These are phyloP conservation scores for Linum trigynum DNA, from an alignment of 345 rosid species.

Conservation along the genomic window DNA sequence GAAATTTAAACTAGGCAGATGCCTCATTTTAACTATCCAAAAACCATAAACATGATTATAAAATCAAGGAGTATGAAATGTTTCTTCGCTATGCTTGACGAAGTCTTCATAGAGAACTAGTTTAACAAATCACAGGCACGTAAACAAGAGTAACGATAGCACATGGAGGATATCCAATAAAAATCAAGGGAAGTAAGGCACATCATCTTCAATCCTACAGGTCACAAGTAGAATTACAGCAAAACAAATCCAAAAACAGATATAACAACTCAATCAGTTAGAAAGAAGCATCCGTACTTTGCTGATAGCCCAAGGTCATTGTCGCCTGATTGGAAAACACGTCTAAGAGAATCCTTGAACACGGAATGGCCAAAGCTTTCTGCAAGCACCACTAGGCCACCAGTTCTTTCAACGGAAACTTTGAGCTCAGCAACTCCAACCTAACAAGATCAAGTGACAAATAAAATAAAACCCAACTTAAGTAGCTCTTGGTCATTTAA, in stretches of 20 bases:
- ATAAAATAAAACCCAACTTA: slow-evolving; percentile 7
- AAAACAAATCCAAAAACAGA: background rate
- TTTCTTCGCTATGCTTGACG: background rate
- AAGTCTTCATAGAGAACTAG: background rate
- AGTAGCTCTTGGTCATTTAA: background rate
- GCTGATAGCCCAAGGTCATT: slow-evolving; percentile 78
- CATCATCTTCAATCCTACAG: background rate
- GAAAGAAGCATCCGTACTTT: slow-evolving; percentile 45
- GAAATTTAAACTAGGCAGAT: background rate
- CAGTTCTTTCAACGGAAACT: slow-evolving; percentile 88
- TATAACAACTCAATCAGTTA: background rate
- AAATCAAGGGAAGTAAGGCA: background rate
- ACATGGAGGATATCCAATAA: background rate
- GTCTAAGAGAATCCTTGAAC: slow-evolving; percentile 75
- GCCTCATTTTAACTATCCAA: background rate
- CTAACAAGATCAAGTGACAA: slow-evolving; percentile 24
- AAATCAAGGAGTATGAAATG: background rate
- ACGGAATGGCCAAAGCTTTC: slow-evolving; percentile 98
- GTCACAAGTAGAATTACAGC: slow-evolving; percentile 3
- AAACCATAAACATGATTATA: background rate
- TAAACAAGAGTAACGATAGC: background rate
- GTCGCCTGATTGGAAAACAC: slow-evolving; percentile 64
- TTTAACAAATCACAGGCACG: background rate
- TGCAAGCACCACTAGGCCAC: slow-evolving; percentile 95
- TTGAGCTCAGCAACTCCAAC: slow-evolving; percentile 93